These are phyloP conservation scores for Chlorophyllum brunneum DNA, from an alignment of 768 basidiomycete species.

Conservation along the genomic window DNA sequence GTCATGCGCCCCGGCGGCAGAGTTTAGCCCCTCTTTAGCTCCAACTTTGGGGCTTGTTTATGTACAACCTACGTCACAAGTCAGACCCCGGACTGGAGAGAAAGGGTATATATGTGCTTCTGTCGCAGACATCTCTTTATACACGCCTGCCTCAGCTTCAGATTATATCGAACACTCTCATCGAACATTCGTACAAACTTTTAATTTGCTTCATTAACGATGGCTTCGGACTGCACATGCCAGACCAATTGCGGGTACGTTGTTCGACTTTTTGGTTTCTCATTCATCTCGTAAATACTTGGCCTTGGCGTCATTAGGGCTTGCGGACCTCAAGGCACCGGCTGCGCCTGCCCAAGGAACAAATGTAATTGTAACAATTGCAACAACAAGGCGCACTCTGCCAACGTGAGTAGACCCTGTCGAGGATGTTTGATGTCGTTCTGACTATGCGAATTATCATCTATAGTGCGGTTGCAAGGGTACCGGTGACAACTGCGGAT, in stretches of 20 bases:
- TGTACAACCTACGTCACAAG: too few species aligned
- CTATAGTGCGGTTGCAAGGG: background rate
- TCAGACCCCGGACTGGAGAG: too few species aligned
- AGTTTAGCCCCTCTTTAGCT: too few species aligned
- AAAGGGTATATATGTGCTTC: background rate
- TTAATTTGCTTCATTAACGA: background rate
- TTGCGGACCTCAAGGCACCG: background rate
- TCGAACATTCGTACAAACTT: background rate
- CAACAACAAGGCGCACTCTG: constrained; percentile 5
- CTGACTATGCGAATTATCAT: background rate
- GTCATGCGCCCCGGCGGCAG: too few species aligned
- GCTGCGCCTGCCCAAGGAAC: constrained; percentile 5
- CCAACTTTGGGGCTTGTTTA: too few species aligned
- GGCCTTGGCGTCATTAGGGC: too few species aligned
- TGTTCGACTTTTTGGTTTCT: background rate
- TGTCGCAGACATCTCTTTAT: background rate
- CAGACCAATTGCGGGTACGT: constrained; percentile 5
- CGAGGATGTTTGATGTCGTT: background rate
- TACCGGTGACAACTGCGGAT: background rate
- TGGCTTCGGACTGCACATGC: constrained; percentile 4
- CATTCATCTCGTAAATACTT: too few species aligned
- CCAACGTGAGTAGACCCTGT: background rate
- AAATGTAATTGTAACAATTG: constrained; percentile 3
- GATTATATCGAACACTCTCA: background rate
- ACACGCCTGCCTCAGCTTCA: background rate